Percentiles rank a stretch among this genome's conserved stretches.
phyloP scores from a whole-genome alignment of 2,329 filamentous ascomycete species.

The Zasmidium cellare region DNA sequence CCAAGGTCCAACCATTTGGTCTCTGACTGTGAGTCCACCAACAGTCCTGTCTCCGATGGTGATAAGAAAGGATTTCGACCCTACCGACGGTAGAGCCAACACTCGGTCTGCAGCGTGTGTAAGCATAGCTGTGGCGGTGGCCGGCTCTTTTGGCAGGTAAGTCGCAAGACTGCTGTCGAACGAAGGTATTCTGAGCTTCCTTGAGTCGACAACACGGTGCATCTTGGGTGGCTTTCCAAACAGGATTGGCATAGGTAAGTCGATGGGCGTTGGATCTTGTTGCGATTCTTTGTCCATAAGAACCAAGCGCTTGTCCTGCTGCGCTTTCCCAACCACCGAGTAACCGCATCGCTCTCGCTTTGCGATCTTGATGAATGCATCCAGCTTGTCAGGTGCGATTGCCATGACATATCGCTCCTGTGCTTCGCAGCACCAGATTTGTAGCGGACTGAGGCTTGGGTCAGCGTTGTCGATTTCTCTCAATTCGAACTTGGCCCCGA shows the following conservation, averaged over 20 bases:
- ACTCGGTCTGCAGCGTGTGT: conserved; percentile 76
- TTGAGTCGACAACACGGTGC: conserved; percentile 70
- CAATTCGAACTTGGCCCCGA: conserved; percentile 90
- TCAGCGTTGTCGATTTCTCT: conserved; percentile 90
- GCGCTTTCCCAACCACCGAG: conserved; percentile 82
- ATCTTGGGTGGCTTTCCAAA: conserved; percentile 88
- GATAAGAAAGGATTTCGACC: conserved; percentile 96
- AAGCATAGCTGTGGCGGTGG: conserved; percentile 27
- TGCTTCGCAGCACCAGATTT: conserved; percentile 97
- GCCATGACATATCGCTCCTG: conserved; percentile 95
- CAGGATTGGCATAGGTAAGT: conserved; percentile 82
- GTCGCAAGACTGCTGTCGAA: conserved; percentile 75
- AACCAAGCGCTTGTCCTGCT: conserved; percentile 71
- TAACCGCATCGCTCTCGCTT: conserved; percentile 87
- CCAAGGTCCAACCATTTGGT: conserved; percentile 97
- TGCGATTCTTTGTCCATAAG: conserved; percentile 78
- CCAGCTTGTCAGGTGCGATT: conserved; percentile 77
- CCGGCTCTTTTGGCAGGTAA: conserved; percentile 60
- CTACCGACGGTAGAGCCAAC: conserved; percentile 81
- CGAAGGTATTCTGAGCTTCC: conserved; percentile 64
- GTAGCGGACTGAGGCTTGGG: conserved; percentile 86
- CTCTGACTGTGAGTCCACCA: conserved; percentile 81
- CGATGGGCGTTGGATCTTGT: conserved; percentile 75
- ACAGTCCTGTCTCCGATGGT: conserved; percentile 94
- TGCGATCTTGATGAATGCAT: conserved; percentile 67